Evolutionary conservation across 2,329 filamentous ascomycete genomes (phyloP).

Genomic region (Verticillium dahliae): DNA sequence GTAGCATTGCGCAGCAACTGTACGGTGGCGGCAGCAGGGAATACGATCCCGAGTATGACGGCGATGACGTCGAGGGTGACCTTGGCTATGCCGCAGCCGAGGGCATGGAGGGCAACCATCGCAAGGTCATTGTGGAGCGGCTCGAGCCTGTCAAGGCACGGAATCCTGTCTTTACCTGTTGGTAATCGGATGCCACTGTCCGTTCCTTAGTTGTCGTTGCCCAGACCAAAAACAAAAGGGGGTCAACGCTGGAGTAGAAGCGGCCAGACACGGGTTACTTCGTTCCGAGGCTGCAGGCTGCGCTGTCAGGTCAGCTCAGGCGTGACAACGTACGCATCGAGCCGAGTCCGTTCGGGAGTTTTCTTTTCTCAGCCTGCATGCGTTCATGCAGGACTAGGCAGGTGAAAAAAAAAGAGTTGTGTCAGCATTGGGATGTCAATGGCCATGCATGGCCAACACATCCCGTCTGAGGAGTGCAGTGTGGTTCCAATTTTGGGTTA

Average conservation of each 20-base stretch:
- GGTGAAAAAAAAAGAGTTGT: not conserved
- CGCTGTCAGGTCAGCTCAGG: not conserved
- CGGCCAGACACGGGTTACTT: not conserved
- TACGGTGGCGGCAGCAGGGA: conserved; percentile 27
- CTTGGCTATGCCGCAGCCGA: conserved; percentile 90
- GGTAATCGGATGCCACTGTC: conserved; percentile 41
- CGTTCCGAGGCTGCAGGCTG: not conserved
- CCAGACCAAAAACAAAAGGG: not conserved
- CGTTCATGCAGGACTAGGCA: not conserved
- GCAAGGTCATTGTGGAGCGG: conserved; percentile 94
- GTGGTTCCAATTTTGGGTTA: not conserved
- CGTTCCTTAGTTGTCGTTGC: too few species aligned
- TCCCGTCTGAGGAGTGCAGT: not conserved
- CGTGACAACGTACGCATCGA: not conserved
- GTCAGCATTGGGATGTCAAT: not conserved
- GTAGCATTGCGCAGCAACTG: conserved; percentile 46
- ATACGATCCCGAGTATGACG: conserved; percentile 45
- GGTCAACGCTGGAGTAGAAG: not conserved
- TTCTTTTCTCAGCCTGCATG: not conserved
- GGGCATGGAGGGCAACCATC: conserved; percentile 83
- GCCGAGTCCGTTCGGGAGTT: not conserved
- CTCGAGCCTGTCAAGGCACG: conserved; percentile 92
- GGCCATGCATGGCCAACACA: not conserved
- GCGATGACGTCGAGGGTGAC: conserved; percentile 83
- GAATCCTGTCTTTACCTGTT: conserved; percentile 97